phyloP scores from a whole-genome alignment of 352 stramenopile species.

The Pythium grandisporangium region DNA sequence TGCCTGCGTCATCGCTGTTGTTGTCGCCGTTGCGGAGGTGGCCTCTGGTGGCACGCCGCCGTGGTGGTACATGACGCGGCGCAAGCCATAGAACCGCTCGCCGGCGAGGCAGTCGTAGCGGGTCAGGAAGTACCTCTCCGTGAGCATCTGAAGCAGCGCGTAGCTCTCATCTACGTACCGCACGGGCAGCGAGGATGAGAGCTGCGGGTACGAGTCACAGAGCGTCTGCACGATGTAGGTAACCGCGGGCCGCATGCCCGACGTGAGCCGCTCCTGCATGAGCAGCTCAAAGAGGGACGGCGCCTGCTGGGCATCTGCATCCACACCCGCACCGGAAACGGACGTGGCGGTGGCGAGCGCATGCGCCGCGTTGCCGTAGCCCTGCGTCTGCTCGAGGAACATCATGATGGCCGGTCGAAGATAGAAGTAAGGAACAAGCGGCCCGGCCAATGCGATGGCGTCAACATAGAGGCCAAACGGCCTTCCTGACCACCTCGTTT shows the following conservation, averaged over 20 bases:
- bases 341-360: constrained; percentile 5
- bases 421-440: too few species aligned
- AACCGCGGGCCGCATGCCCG: constrained; percentile 60
- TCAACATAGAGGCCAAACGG: too few species aligned
- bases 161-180: constrained; percentile 75
- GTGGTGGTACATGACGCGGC: constrained; percentile 52
- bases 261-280: constrained; percentile 82
- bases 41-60: too few species aligned
- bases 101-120: constrained; percentile 69
- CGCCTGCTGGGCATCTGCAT: constrained; percentile 4
- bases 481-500: too few species aligned
- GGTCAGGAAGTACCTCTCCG: constrained; percentile 68
- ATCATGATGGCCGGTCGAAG: constrained; percentile 29
- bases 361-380: constrained; percentile 20
- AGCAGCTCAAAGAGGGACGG: constrained; percentile 82
- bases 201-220: constrained; percentile 63
- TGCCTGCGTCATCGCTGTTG: not conserved
- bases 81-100: constrained; percentile 85
- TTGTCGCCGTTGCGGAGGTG: constrained; percentile 1
- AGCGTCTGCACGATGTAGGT: constrained; percentile 68
- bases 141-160: constrained; percentile 39
- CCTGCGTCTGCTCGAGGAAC: constrained; percentile 76
- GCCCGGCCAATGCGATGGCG: not conserved
- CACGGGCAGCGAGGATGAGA: constrained; percentile 41
- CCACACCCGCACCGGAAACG: constrained; percentile 1